phyloP scores from a whole-genome alignment of 2,329 filamentous ascomycete genomes.

The Trichoderma semiorbis region DNA sequence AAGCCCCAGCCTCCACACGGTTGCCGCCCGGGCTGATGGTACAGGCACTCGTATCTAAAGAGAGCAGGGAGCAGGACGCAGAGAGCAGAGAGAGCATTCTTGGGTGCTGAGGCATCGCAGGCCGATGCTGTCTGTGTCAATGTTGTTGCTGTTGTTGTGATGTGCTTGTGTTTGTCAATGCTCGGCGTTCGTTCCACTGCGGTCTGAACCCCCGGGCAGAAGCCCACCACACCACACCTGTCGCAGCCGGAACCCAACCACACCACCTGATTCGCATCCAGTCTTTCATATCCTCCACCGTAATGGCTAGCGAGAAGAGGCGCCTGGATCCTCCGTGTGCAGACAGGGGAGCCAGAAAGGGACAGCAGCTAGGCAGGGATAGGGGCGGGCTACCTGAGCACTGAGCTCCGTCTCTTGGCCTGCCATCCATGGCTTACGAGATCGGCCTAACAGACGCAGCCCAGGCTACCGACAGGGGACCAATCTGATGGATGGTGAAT shows the following conservation, averaged over 20 bases:
- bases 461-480: conserved; percentile 16
- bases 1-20: conserved; percentile 18
- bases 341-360: conserved; percentile 17
- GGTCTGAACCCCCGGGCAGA: conserved; percentile 6
- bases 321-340: conserved; percentile 19
- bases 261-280: conserved; percentile 19
- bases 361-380: conserved; percentile 17
- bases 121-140: neutral
- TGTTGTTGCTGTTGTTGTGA: neutral
- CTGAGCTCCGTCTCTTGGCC: conserved; percentile 16
- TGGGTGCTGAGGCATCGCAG: neutral
- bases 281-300: conserved; percentile 17
- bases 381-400: conserved; percentile 13
- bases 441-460: conserved; percentile 19
- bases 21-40: conserved; percentile 16
- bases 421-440: conserved; percentile 20
- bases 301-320: conserved; percentile 19
- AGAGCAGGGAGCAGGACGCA: neutral
- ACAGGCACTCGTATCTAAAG: conserved; percentile 10
- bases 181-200: conserved; percentile 9
- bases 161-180: conserved; percentile 3
- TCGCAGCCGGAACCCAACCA: conserved; percentile 17
- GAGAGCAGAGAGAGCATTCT: neutral
- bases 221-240: conserved; percentile 13
- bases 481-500: conserved; percentile 12